Conservation (phyloP, 2,329 filamentous ascomycete species). For the Ophiostoma montium region DNA sequence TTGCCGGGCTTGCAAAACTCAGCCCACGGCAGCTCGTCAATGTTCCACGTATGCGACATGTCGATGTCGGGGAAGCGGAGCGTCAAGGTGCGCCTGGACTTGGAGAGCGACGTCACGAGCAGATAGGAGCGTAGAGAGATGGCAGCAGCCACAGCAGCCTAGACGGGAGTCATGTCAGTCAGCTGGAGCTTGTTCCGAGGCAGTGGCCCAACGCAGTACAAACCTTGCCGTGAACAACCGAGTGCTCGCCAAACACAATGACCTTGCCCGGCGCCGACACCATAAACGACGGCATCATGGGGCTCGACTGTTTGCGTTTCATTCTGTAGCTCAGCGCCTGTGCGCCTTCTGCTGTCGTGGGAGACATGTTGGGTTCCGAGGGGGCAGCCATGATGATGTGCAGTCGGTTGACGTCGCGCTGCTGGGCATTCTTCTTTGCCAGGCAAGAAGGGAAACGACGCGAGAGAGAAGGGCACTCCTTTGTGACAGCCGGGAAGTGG, state of each 20-base stretch:
- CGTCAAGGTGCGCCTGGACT: constrained; percentile 76
- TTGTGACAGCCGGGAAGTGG: not conserved
- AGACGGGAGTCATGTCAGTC: constrained; percentile 6
- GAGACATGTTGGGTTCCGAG: constrained; percentile 7
- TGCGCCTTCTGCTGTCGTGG: constrained; percentile 14
- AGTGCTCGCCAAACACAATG: constrained; percentile 95
- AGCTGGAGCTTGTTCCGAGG: not conserved
- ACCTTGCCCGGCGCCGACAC: constrained; percentile 96
- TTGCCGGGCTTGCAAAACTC: constrained; percentile 66
- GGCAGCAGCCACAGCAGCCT: constrained; percentile 86
- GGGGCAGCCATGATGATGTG: constrained; percentile 15
- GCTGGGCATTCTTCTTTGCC: not conserved
- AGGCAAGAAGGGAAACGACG: constrained; percentile 4
- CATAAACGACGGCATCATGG: constrained; percentile 84
- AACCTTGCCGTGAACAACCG: constrained; percentile 89
- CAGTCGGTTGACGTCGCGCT: not conserved
- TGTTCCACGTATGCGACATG: constrained; percentile 84
- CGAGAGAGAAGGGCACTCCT: constrained; percentile 5
- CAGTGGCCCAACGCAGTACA: not conserved
- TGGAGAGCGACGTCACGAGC: constrained; percentile 85
- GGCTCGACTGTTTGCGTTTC: constrained; percentile 44
- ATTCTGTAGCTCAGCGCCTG: constrained; percentile 21
- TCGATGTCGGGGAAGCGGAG: constrained; percentile 85
- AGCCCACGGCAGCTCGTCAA: constrained; percentile 79
- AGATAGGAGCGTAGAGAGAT: constrained; percentile 94